These are phyloP conservation scores for Lobosporangium transversale DNA, from an alignment of 192 early-diverging fungal genomes.

Conservation along the genomic window DNA sequence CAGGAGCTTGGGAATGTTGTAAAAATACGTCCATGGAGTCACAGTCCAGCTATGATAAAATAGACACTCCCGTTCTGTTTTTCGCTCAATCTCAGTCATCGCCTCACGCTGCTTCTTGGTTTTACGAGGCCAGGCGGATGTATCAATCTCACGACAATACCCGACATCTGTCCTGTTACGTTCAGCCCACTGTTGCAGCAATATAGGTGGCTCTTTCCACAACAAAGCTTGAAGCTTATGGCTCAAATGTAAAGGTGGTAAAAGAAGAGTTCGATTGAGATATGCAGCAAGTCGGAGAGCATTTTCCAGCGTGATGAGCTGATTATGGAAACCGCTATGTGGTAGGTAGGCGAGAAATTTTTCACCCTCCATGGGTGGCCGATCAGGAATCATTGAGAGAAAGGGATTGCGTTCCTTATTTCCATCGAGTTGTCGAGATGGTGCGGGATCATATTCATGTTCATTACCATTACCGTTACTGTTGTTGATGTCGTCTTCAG, in stretches of 20 bases:
- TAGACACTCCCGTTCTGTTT: conserved; percentile 11
- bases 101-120: conserved; percentile 8
- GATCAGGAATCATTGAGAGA: conserved; percentile 41
- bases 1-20: conserved; percentile 36
- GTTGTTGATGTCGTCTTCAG: not conserved
- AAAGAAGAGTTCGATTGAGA: conserved; percentile 59
- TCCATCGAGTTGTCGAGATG: conserved; percentile 11
- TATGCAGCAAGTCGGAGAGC: conserved; percentile 60
- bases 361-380: conserved; percentile 37
- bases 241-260: conserved; percentile 58
- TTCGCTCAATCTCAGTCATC: conserved; percentile 22
- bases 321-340: conserved; percentile 66
- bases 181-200: conserved; percentile 30
- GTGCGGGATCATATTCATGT: not conserved
- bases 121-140: conserved; percentile 5
- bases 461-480: not conserved
- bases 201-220: conserved; percentile 24
- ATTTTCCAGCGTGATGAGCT: conserved; percentile 58
- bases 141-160: conserved; percentile 32
- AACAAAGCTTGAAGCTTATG: conserved; percentile 19
- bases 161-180: conserved; percentile 24
- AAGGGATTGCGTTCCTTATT: conserved; percentile 40
- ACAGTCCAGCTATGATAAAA: conserved; percentile 47
- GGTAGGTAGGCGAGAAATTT: conserved; percentile 59
- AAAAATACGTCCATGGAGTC: conserved; percentile 49